Evolutionary conservation across 164 flowering plant species (phyloP).

Genomic region (Dillenia suffruticosa): DNA sequence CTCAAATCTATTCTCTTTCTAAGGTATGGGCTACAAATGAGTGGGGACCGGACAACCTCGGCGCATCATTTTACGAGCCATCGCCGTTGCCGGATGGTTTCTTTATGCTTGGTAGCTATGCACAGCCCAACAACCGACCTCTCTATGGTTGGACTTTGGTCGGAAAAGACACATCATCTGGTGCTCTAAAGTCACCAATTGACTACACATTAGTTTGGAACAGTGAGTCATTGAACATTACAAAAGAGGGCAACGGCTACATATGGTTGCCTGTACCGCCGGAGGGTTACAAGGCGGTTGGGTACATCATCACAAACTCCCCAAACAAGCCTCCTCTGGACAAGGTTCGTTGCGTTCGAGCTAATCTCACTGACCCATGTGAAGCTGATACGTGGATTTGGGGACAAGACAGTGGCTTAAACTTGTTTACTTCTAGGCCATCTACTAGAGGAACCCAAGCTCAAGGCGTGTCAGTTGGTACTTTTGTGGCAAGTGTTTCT

Average conservation of each 20-base stretch:
- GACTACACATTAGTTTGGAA: conserved; percentile 72
- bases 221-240: conserved; percentile 48
- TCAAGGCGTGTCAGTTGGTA: conserved; percentile 47
- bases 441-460: conserved; percentile 38
- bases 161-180: conserved; percentile 28
- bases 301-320: conserved; percentile 50
- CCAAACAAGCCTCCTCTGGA: conserved; percentile 66
- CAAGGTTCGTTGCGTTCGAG: conserved; percentile 55
- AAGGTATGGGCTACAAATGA: conserved; percentile 69
- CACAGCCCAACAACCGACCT: conserved; percentile 63
- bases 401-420: conserved; percentile 35
- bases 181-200: conserved; percentile 35
- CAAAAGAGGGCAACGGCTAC: conserved; percentile 50
- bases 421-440: conserved; percentile 43
- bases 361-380: conserved; percentile 51
- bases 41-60: conserved; percentile 62
- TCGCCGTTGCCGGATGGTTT: conserved; percentile 54
- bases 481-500: conserved; percentile 37
- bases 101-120: conserved; percentile 62
- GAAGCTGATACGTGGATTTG: conserved; percentile 51
- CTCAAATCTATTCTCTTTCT: conserved; percentile 47
- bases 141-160: conserved; percentile 68
- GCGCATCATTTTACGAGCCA: conserved; percentile 76
- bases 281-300: conserved; percentile 61
- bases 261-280: conserved; percentile 72